Percentiles rank a stretch among this genome's conserved stretches.
phyloP scores from a whole-genome alignment of 2,329 filamentous ascomycete genomes.

The Spiromastix sp. region DNA sequence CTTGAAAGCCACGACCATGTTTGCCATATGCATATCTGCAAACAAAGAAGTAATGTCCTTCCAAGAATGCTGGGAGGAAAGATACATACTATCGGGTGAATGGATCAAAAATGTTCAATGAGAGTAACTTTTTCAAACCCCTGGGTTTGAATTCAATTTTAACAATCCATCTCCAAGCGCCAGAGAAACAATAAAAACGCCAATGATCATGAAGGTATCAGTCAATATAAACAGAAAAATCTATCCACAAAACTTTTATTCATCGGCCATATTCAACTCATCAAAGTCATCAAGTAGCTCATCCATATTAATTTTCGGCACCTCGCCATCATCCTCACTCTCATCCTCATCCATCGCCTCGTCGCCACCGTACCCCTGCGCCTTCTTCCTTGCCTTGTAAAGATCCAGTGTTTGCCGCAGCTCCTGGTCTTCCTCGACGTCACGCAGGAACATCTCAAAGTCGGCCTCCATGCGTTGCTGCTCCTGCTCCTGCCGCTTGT shows the following conservation, averaged over 20 bases:
- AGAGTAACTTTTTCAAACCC: no score
- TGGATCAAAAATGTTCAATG: no score
- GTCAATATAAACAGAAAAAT: background rate
- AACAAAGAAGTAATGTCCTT: no score
- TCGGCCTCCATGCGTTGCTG: slow-evolving; percentile 85
- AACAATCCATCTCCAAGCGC: no score
- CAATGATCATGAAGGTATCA: background rate
- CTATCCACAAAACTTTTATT: background rate
- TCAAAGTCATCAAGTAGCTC: slow-evolving; percentile 88
- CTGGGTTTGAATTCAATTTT: no score
- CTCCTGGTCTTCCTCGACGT: slow-evolving; percentile 92
- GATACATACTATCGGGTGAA: no score
- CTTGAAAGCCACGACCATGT: no score
- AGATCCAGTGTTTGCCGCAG: slow-evolving; percentile 72
- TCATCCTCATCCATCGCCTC: slow-evolving; percentile 36
- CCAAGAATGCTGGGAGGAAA: no score
- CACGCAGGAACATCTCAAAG: slow-evolving; percentile 93
- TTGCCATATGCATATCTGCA: no score
- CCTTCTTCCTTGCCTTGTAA: slow-evolving; percentile 56
- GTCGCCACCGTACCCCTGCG: slow-evolving; percentile 34
- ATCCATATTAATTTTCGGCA: slow-evolving; percentile 64
- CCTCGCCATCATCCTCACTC: slow-evolving; percentile 53
- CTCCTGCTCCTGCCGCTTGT: slow-evolving; percentile 43
- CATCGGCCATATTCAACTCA: slow-evolving; percentile 58
- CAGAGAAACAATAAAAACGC: no score